phyloP scores from a whole-genome alignment of 257 asterid genomes.

The Rhazya stricta region DNA sequence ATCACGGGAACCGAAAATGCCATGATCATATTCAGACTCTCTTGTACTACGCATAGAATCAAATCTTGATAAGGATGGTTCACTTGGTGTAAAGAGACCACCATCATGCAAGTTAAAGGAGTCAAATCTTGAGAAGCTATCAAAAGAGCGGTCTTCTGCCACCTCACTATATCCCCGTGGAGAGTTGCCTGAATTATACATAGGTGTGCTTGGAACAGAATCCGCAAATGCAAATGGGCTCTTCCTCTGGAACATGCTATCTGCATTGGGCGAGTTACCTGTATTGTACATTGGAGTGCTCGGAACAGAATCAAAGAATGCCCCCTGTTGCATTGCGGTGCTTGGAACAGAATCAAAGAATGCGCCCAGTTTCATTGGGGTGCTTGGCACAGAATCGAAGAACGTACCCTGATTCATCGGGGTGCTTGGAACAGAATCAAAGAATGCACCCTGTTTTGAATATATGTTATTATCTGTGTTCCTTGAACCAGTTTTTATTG shows the following conservation, averaged over 20 bases:
- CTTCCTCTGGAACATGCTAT: conserved; percentile 44
- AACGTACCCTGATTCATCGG: conserved; percentile 34
- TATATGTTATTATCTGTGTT: conserved; percentile 8
- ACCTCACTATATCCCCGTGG: conserved; percentile 46
- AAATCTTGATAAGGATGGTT: conserved; percentile 51
- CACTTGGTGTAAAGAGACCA: conserved; percentile 42
- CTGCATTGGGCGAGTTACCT: conserved; percentile 26
- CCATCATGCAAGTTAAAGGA: conserved; percentile 49
- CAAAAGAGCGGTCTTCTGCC: conserved; percentile 37
- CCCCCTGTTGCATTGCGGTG: conserved; percentile 27
- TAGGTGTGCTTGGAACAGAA: conserved; percentile 84
- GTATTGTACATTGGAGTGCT: conserved; percentile 30
- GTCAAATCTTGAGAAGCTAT: conserved; percentile 71
- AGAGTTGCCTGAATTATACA: conserved; percentile 55
- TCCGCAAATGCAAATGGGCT: conserved; percentile 58
- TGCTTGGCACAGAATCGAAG: conserved; percentile 83
- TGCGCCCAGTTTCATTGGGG: conserved; percentile 56
- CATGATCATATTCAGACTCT: conserved; percentile 72
- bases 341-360: conserved; percentile 49
- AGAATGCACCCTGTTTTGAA: conserved; percentile 22
- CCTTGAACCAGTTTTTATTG: conserved; percentile 54
- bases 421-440: conserved; percentile 38
- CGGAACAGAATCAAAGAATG: conserved; percentile 26
- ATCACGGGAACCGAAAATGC: conserved; percentile 47
- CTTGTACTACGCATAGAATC: conserved; percentile 57